Evolutionary conservation across 2,329 filamentous ascomycete genomes (phyloP).

Genomic region (Fulvia fulva): DNA sequence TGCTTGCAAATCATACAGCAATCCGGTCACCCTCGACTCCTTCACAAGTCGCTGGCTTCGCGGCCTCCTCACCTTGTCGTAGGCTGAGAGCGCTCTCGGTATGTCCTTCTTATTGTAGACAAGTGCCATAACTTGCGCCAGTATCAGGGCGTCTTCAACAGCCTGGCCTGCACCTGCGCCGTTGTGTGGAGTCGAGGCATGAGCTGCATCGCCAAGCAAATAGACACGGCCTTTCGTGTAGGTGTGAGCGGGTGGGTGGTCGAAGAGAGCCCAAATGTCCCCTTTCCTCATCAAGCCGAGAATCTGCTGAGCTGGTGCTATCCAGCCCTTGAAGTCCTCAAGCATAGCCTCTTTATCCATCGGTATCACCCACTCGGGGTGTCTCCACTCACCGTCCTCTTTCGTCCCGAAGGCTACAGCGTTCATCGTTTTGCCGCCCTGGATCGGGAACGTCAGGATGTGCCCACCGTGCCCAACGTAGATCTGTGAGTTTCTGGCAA

Average conservation of each 20-base stretch:
- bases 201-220: conserved; percentile 55
- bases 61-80: conserved; percentile 37
- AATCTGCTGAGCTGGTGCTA: conserved; percentile 30
- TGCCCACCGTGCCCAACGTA: conserved; percentile 38
- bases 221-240: conserved; percentile 38
- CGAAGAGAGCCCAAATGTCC: conserved; percentile 50
- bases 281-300: too few species aligned
- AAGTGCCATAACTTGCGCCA: conserved; percentile 38
- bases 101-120: conserved; percentile 24
- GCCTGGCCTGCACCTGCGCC: conserved; percentile 55
- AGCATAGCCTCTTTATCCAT: conserved; percentile 4
- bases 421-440: conserved; percentile 44
- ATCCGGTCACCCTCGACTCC: conserved; percentile 38
- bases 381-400: conserved; percentile 35
- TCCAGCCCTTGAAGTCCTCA: conserved; percentile 2
- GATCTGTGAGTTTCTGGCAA: conserved; percentile 43
- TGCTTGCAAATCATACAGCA: conserved; percentile 39
- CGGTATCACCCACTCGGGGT: conserved; percentile 37
- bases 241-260: conserved; percentile 41
- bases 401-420: conserved; percentile 54
- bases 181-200: conserved; percentile 53
- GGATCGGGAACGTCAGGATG: conserved; percentile 51
- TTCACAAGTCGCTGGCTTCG: conserved; percentile 39
- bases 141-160: conserved; percentile 52
- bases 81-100: conserved; percentile 36